phyloP scores from a whole-genome alignment of 2,329 filamentous ascomycete genomes.

The Elsinoe ampelina region DNA sequence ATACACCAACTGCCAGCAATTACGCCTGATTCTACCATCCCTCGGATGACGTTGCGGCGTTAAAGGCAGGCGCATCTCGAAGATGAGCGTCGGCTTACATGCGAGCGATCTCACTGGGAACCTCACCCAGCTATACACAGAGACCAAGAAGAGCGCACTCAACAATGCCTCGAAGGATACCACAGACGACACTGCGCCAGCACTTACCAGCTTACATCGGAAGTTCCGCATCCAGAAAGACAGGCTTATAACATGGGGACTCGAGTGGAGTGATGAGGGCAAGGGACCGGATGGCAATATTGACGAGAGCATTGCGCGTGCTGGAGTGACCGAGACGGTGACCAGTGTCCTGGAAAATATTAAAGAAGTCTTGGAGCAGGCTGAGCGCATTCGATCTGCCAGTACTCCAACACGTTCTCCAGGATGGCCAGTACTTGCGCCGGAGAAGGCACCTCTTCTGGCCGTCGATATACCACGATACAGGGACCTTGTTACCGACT shows the following conservation, averaged over 20 bases:
- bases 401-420: conserved; percentile 31
- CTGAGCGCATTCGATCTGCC: conserved; percentile 55
- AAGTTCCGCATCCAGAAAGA: conserved; percentile 75
- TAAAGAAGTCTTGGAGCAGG: conserved; percentile 68
- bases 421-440: conserved; percentile 16
- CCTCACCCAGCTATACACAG: conserved; percentile 65
- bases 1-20: neutral
- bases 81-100: conserved; percentile 12
- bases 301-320: conserved; percentile 57
- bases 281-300: conserved; percentile 58
- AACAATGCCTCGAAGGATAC: conserved; percentile 49
- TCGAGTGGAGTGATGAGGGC: conserved; percentile 62
- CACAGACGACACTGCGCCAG: conserved; percentile 50
- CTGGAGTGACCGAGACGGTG: conserved; percentile 66
- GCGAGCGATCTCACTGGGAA: conserved; percentile 14
- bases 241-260: conserved; percentile 66
- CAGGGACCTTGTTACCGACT: conserved; percentile 62
- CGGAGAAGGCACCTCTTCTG: conserved; percentile 36
- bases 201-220: conserved; percentile 62
- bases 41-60: conserved; percentile 4
- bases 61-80: neutral
- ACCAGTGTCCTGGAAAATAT: conserved; percentile 61
- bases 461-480: conserved; percentile 56
- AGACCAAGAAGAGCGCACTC: conserved; percentile 63
- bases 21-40: neutral